Base-by-base conservation (phyloP, 2,329 filamentous ascomycete genomes). In the Aspergillus thermomutatus region DNA sequence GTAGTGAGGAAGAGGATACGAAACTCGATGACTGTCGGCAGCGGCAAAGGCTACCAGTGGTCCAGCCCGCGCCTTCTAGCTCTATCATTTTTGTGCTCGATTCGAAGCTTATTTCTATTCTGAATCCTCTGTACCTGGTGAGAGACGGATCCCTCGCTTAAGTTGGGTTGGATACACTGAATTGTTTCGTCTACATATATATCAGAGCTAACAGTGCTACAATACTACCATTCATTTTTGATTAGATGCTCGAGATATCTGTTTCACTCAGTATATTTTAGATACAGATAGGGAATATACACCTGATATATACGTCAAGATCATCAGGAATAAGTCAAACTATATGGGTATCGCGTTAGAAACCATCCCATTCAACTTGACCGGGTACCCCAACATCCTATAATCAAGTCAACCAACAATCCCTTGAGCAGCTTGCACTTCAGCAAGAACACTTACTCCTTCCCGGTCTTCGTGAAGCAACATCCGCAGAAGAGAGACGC, bases 401-500 rank as follows among this genome's bases (percentile, higher is more conserved):
- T 14, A 4, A 25, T 21, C 23, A 5, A 5, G 49, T 72, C 57
- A 75, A 59, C 40, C 57, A 53, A 34, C 37, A 5, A n/a, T 8
- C 23, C 40, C 47, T 10, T 17, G 25, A 40, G 21, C n/a, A 27
- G 46, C 10, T 9, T 31, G n/a, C 14, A 50, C 23, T 47, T 23
- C 48, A 31, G 19, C 45, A 23, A 23, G 19, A 51, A 25, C 25
- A 72, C 76, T 64, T 71, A 83, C 82, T 77, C 78, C 65, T 81
- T 82, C 25, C 82, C 82, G 0, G 72, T 74, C 64, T 83, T 75
- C 2, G 81, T 83, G 43, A 77, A 75, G 62, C 80, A 82, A 64
- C 82, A 84, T n/a, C 82, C 80, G 68, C 82, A 84, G 49, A 85
- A 75, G 23, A 85, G 69, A 0, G 80, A 78, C 4, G 79, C 80